phyloP scores from a whole-genome alignment of 805 yeast genomes.

The Blastobotrys parvus region DNA sequence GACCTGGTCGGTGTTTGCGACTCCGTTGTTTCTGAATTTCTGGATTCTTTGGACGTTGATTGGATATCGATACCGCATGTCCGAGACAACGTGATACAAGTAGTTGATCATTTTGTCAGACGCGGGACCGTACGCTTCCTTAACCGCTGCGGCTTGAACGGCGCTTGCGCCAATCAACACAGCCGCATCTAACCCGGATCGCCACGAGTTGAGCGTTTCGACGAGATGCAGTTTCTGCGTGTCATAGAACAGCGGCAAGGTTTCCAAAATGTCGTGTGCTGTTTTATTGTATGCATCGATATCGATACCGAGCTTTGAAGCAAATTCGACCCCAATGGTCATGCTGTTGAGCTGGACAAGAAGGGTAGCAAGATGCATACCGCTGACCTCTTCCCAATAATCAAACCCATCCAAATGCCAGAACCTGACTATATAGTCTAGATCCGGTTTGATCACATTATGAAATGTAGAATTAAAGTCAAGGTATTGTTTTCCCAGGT shows the following conservation, averaged over 20 bases:
- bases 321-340: conserved; percentile 40
- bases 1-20: conserved; percentile 14
- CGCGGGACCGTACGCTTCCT: neutral
- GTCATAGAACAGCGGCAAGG: conserved; percentile 14
- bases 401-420: conserved; percentile 74
- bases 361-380: conserved; percentile 72
- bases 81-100: conserved; percentile 49
- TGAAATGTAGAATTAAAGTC: conserved; percentile 35
- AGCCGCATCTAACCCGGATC: conserved; percentile 78
- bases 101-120: conserved; percentile 26
- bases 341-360: conserved; percentile 67
- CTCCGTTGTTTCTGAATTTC: conserved; percentile 8
- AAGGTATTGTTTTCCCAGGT: conserved; percentile 20
- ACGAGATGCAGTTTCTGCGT: conserved; percentile 44
- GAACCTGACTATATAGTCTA: conserved; percentile 47
- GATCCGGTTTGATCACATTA: conserved; percentile 57
- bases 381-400: conserved; percentile 83
- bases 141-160: conserved; percentile 29
- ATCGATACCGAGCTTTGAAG: conserved; percentile 24
- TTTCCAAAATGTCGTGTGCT: conserved; percentile 7
- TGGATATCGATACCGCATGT: conserved; percentile 71
- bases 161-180: conserved; percentile 44
- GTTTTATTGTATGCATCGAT: conserved; percentile 6
- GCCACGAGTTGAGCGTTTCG: conserved; percentile 54
- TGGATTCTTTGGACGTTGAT: conserved; percentile 42